These are phyloP conservation scores for Urtica urens DNA, from an alignment of 306 rosid species.

Conservation along the genomic window DNA sequence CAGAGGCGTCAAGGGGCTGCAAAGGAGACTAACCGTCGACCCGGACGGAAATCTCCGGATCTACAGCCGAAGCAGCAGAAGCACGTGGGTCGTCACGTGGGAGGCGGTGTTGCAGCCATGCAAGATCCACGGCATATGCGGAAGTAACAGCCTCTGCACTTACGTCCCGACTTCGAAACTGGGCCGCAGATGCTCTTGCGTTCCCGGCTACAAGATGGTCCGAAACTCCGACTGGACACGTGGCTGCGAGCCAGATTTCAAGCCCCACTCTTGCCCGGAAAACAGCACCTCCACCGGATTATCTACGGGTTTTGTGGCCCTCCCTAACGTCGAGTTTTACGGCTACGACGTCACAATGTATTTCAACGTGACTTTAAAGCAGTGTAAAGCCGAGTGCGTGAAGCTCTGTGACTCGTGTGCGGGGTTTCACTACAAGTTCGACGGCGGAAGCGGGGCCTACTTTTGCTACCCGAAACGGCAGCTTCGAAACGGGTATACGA, in stretches of 20 bases:
- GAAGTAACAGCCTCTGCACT: conserved; percentile 13
- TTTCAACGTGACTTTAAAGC: conserved; percentile 1
- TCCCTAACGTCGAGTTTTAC: conserved; percentile 23
- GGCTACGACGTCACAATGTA: conserved; percentile 22
- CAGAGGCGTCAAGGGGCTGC: conserved; percentile 9
- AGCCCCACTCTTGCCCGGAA: conserved; percentile 1
- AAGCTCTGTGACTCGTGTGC: conserved; percentile 17
- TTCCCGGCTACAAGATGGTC: conserved; percentile 8
- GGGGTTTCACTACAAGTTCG: conserved; percentile 24
- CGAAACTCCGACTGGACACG: neutral
- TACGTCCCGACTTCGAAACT: neutral
- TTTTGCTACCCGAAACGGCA: conserved; percentile 24
- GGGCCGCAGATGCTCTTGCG: conserved; percentile 11
- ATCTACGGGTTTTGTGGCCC: conserved; percentile 17
- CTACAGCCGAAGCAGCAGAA: conserved; percentile 19
- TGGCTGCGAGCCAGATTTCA: conserved; percentile 29
- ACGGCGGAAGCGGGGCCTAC: neutral
- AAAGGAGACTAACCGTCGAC: conserved; percentile 25
- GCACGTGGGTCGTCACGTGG: conserved; percentile 35
- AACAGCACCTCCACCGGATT: too few relatives aligned
- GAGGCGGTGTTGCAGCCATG: conserved; percentile 26
- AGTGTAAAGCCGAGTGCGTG: conserved; percentile 20
- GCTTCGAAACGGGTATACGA: conserved; percentile 21
- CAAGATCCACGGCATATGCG: conserved; percentile 31
- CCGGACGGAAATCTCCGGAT: conserved; percentile 34